Evolutionary conservation across 106 monocot genomes (phyloP), one percentile per base, ranked within the genome.

Genomic region (Dioscorea alata): DNA sequence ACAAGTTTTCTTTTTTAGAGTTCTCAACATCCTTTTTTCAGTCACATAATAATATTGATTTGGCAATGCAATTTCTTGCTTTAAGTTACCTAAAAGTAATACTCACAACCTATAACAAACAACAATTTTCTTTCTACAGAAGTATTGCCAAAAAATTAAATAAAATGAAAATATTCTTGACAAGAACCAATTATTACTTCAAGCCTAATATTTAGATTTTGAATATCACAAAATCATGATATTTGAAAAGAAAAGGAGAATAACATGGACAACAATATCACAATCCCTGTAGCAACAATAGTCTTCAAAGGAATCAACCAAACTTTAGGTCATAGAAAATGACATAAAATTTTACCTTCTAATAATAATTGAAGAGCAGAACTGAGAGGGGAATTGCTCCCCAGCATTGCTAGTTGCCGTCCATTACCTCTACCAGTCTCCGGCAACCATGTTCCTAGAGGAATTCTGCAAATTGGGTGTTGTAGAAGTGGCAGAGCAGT

Each of bases 361-460:
- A 81, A 20, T 24, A 81, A 49, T 35, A 76, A 63, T 73, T 72
- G 25, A 50, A 81, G 72, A 35, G 72, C 76, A 33, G 62, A 59
- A 59, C 64, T 73, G 13, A 81, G 62, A 23, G 76, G 63, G n/a
- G 72, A 58, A 64, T 62, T 61, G 12, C 14, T 68, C 28, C 12
- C 52, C 64, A 73, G 59, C 16, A 69, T 63, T 59, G 57, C 52
- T 50, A 81, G 52, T 50, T 67, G 67, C 50, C n/a, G 59, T 59
- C 23, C 22, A 67, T 13, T 67, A 24, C 23, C 67, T 34, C 33
- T 51, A 18, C 51, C 67, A 67, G 51, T 67, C 52, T 67, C 51
- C 73, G 69, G 77, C 22, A 61, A 48, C 82, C 82, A 82, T 65
- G 82, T 78, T 21, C 82, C 82, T 19, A 82, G 4, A 74, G 78